Conservation (phyloP, 768 basidiomycete genomes). For the Boletus patriciae region DNA sequence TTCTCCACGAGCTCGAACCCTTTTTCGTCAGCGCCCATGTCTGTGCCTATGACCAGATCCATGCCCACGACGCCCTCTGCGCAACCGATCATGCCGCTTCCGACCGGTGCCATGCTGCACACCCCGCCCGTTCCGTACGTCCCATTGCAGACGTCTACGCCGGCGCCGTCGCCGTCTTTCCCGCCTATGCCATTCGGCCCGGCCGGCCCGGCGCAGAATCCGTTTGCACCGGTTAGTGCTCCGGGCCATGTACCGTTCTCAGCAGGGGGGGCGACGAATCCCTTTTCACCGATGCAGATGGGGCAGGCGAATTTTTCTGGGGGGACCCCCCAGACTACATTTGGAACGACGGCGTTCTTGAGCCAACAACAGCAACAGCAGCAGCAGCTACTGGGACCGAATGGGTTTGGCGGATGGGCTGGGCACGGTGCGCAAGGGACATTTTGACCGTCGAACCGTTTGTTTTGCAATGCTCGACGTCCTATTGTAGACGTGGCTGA, state of each 20-base stretch:
- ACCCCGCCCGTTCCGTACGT: neutral
- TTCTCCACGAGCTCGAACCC: conserved; percentile 14
- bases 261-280: conserved; percentile 6
- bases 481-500: neutral
- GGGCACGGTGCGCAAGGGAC: conserved; percentile 17
- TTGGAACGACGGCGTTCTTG: conserved; percentile 14
- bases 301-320: conserved; percentile 18
- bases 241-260: conserved; percentile 29
- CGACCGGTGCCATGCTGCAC: conserved; percentile 8
- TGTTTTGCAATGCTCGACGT: neutral
- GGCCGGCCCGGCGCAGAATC: conserved; percentile 19
- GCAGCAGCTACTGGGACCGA: conserved; percentile 19
- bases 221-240: conserved; percentile 11
- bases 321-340: conserved; percentile 32
- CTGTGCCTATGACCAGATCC: conserved; percentile 4
- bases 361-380: conserved; percentile 31
- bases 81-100: conserved; percentile 7
- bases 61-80: conserved; percentile 6
- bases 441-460: conserved; percentile 8
- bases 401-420: conserved; percentile 20
- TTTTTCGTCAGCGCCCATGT: conserved; percentile 11
- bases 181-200: conserved; percentile 5
- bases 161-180: conserved; percentile 1
- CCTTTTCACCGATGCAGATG: conserved; percentile 19
- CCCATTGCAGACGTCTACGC: neutral